Evolutionary conservation across 1,284 basidiomycete genomes (phyloP), one percentile per base, ranked within the genome.

Genomic region (Rhodotorula sp.): DNA sequence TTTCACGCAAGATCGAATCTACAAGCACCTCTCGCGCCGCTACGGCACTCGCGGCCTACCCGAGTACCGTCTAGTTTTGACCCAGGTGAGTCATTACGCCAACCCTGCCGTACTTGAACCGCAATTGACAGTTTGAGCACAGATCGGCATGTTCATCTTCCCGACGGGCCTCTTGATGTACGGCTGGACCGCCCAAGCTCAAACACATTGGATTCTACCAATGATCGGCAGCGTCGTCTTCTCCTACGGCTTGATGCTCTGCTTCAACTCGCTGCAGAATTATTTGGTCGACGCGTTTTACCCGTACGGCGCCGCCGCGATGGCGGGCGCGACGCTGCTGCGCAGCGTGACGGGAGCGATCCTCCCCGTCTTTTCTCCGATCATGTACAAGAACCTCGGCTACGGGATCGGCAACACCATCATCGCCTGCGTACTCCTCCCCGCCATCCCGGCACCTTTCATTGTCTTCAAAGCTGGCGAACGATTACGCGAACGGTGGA

Each of bases 291-390:
- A 70, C 58, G 61, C 52, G 2, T 67, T 60, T 72, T 79, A 78
- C 6, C 84, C 84, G 5, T 85, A 82, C 71, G 83, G 82, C 5
- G 84, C 84, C 0, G 82, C 82, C 1, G 84, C 81, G 0, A 81
- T 81, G 10, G 84, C 83, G 0, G 81, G 78, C 26, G 83, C 79
- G 12, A 78, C 80, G 15, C 63, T 81, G 18, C 65, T 78, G 1
- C 79, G 84, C 3, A 81, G 79, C 5, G 64, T 83, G 21, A 63
- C 81, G 1, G 84, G 83, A 3, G 82, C 81, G 43, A 74, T 82
- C 12, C 79, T 85, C 26, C 84, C 84, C 18, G 78, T 84, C 43
- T 84, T 83, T 67, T 76, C 79, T 0, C 78, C 81, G 1, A 77
- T 81, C 48, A 79, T 85, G 78, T 85, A 83, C 67, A 69, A 75